Evolutionary conservation across 2,329 filamentous ascomycete species (phyloP).

Genomic region (Botrytis galanthina): DNA sequence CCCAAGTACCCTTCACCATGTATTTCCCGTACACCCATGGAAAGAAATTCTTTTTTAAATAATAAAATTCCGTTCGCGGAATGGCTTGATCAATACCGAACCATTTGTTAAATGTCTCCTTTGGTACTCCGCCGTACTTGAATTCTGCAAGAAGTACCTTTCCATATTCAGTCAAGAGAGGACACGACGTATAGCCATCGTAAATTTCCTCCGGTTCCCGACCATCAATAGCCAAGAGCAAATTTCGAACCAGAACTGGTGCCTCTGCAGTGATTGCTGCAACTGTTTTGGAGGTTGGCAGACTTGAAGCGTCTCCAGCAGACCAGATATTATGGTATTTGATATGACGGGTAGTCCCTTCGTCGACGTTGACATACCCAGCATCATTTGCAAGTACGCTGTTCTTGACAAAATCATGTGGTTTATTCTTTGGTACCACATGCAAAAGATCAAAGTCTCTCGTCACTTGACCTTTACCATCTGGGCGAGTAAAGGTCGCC

Average conservation of each 20-base stretch:
- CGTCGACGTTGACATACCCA: conserved; percentile 58
- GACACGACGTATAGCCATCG: conserved; percentile 57
- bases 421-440: conserved; percentile 58
- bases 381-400: conserved; percentile 54
- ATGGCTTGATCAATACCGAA: conserved; percentile 57
- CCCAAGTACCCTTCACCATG: conserved; percentile 63
- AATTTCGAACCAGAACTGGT: conserved; percentile 50
- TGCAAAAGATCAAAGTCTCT: conserved; percentile 55
- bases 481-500: conserved; percentile 49
- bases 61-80: conserved; percentile 57
- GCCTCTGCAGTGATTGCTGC: conserved; percentile 53
- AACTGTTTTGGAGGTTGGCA: conserved; percentile 57
- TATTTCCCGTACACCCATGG: conserved; percentile 62
- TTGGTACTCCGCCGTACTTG: conserved; percentile 61
- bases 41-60: conserved; percentile 66
- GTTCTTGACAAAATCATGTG: conserved; percentile 53
- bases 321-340: conserved; percentile 59
- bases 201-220: conserved; percentile 46
- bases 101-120: conserved; percentile 57
- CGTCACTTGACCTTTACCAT: conserved; percentile 44
- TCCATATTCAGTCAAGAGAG: conserved; percentile 54
- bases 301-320: conserved; percentile 55
- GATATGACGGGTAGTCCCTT: conserved; percentile 51
- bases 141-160: conserved; percentile 65
- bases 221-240: conserved; percentile 47